Conservation (phyloP, 148 eudicot genomes). For the Amaranthus palmeri region DNA sequence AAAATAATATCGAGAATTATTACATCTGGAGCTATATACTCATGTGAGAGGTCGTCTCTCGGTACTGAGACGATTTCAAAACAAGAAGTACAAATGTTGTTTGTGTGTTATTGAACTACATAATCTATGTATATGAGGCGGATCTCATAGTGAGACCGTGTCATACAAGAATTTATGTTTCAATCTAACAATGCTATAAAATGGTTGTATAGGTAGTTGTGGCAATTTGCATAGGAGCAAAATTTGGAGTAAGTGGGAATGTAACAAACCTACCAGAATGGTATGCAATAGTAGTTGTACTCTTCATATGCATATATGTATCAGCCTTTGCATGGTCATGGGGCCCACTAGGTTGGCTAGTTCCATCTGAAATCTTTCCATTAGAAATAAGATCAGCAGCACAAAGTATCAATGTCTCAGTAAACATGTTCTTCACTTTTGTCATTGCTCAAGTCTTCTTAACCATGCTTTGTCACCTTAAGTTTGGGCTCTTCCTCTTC, state of each 20-base stretch:
- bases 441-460: conserved; percentile 60
- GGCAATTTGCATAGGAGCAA: conserved; percentile 53
- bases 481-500: conserved; percentile 68
- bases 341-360: conserved; percentile 86
- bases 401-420: conserved; percentile 64
- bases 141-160: too few relatives aligned
- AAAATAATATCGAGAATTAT: too few relatives aligned
- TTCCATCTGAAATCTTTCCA: conserved; percentile 81
- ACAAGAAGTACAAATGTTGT: too few relatives aligned
- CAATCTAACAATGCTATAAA: not conserved
- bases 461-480: conserved; percentile 65
- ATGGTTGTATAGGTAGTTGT: conserved; percentile 38
- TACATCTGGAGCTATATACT: too few relatives aligned
- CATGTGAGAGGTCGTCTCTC: too few relatives aligned
- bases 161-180: too few relatives aligned
- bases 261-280: conserved; percentile 45
- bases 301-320: conserved; percentile 72
- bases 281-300: conserved; percentile 69
- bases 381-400: conserved; percentile 79
- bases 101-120: too few relatives aligned
- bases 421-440: conserved; percentile 82
- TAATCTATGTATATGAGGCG: too few relatives aligned
- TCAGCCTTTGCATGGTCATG: conserved; percentile 88
- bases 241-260: conserved; percentile 51
- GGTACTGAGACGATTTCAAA: too few relatives aligned